A percentile compares a stretch with the other conserved stretches of the same genome.
Evolutionary conservation across 1,284 basidiomycete species (phyloP).

Genomic region (Malassezia vespertilionis): DNA sequence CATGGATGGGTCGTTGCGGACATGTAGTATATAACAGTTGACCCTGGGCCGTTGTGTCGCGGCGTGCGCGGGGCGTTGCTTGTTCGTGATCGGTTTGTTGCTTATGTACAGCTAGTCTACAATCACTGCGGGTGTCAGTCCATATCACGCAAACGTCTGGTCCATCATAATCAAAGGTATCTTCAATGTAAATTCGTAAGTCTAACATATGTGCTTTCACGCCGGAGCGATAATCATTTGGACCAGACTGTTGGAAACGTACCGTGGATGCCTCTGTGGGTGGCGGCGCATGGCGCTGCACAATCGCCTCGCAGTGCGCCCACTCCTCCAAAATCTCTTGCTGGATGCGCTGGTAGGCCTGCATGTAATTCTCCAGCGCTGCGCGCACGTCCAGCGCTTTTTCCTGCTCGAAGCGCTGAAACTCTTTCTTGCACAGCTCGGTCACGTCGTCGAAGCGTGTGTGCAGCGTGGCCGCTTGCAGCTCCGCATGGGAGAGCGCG

Average conservation of each 20-base stretch:
- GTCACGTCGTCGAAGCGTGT: slow-evolving; percentile 79
- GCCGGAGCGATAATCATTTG: neutral
- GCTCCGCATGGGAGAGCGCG: slow-evolving; percentile 27
- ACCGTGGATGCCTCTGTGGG: neutral
- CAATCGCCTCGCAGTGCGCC: slow-evolving; percentile 26
- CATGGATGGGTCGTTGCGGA: too few relatives aligned
- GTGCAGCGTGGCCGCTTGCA: slow-evolving; percentile 48
- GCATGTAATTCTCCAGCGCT: slow-evolving; percentile 63
- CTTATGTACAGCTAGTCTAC: neutral
- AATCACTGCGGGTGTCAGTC: neutral
- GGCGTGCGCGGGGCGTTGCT: too few relatives aligned
- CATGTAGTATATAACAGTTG: too few relatives aligned
- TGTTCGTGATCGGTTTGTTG: too few relatives aligned
- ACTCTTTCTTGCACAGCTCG: slow-evolving; percentile 75
- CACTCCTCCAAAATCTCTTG: slow-evolving; percentile 56
- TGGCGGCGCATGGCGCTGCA: slow-evolving; percentile 21
- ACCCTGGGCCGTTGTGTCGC: too few relatives aligned
- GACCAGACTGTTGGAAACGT: neutral
- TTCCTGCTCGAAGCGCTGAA: slow-evolving; percentile 85
- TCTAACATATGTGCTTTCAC: slow-evolving; percentile 19
- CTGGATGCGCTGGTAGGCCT: slow-evolving; percentile 69
- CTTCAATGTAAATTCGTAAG: slow-evolving; percentile 13
- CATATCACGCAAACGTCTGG: neutral
- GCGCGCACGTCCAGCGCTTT: slow-evolving; percentile 77
- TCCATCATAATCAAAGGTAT: slow-evolving; percentile 6